These are phyloP conservation scores for Curvularia verruculosa DNA, from an alignment of 2,329 filamentous ascomycete genomes.

Conservation along the genomic window DNA sequence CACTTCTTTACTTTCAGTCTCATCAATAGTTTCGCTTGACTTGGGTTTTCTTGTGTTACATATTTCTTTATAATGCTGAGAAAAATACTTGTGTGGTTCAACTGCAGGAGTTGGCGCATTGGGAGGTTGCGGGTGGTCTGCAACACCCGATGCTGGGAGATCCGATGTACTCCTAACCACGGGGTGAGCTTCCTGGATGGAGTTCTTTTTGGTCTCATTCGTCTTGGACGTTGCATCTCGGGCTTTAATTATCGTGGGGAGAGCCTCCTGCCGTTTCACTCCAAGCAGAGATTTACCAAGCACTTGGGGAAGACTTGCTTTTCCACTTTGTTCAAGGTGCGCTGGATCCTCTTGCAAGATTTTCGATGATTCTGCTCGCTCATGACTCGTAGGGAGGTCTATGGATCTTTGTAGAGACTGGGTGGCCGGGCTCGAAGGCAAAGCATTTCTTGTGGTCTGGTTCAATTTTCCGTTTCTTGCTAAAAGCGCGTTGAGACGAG, in stretches of 20 bases:
- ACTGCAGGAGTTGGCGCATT: background rate
- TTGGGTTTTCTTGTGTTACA: background rate
- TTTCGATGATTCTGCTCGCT: background rate
- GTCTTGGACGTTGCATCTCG: background rate
- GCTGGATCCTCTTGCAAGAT: background rate
- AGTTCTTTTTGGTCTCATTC: background rate
- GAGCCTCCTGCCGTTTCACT: background rate
- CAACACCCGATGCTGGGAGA: too few relatives aligned
- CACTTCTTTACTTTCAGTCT: too few relatives aligned
- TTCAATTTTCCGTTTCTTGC: background rate
- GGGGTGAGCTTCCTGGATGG: background rate
- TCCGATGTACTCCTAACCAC: background rate
- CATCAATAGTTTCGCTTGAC: background rate
- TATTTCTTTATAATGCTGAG: background rate
- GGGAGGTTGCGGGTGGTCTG: background rate
- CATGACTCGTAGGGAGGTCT: background rate
- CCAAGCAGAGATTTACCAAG: background rate
- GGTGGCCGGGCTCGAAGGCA: background rate
- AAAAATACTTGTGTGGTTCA: background rate
- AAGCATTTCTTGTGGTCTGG: background rate
- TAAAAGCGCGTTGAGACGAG: constrained; percentile 10
- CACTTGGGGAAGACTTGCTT: background rate
- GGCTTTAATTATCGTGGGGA: background rate
- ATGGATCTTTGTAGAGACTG: background rate
- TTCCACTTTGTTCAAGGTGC: background rate